phyloP scores from a whole-genome alignment of 805 yeast genomes.

The Priceomyces medius region DNA sequence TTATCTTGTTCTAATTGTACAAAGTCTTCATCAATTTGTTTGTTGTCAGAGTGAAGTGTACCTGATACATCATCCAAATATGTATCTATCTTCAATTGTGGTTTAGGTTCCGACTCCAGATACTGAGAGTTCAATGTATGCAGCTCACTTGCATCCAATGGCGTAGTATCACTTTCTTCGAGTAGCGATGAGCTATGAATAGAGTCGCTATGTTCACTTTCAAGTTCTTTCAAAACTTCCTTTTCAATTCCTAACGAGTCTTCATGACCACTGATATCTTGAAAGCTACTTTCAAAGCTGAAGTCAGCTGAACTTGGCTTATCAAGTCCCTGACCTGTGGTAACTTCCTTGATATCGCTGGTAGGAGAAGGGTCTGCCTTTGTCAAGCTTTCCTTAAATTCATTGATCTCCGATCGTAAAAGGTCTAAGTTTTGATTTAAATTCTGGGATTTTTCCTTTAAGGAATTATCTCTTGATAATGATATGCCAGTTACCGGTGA shows the following conservation, averaged over 20 bases:
- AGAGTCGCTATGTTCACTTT: not conserved
- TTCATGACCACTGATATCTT: constrained; percentile 40
- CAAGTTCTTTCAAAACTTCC: constrained; percentile 25
- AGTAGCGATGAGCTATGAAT: not conserved
- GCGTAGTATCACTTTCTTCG: not conserved
- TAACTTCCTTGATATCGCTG: not conserved
- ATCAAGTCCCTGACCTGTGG: constrained; percentile 1
- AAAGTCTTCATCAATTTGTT: constrained; percentile 2
- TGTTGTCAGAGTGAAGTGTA: not conserved
- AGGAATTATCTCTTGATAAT: not conserved
- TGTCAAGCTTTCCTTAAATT: constrained; percentile 42
- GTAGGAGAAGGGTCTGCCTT: constrained; percentile 17
- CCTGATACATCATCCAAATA: not conserved
- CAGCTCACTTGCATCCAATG: not conserved
- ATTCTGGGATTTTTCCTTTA: constrained; percentile 27
- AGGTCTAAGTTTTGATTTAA: constrained; percentile 42
- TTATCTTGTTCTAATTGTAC: too few relatives aligned
- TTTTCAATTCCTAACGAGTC: constrained; percentile 37
- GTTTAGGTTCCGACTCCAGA: not conserved
- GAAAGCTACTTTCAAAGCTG: constrained; percentile 40
- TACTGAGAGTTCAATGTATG: constrained; percentile 1
- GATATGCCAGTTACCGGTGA: constrained; percentile 9
- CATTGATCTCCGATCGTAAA: constrained; percentile 42
- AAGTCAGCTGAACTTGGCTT: constrained; percentile 22
- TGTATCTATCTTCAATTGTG: not conserved